phyloP scores from a whole-genome alignment of 495 filamentous ascomycete species.

The Lophiotrema nucula region DNA sequence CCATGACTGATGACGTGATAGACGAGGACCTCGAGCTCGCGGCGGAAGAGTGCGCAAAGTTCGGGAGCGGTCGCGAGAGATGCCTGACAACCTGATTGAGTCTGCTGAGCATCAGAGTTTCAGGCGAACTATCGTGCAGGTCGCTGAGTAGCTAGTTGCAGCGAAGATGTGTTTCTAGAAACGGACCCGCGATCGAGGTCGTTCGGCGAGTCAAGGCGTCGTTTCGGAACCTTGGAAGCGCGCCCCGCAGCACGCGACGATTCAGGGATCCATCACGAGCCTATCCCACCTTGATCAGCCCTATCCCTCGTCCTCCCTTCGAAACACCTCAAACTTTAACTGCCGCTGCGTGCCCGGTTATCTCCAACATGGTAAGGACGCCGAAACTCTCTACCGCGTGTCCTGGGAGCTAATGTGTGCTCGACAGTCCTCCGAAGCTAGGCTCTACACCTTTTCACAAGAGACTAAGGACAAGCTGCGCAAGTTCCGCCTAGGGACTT shows the following conservation, averaged over 20 bases:
- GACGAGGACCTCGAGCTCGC: conserved; percentile 27
- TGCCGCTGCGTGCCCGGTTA: neutral
- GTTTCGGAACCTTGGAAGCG: conserved; percentile 2
- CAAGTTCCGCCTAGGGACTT: conserved; percentile 90
- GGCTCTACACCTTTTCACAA: conserved; percentile 88
- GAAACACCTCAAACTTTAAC: conserved; percentile 15
- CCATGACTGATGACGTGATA: conserved; percentile 38
- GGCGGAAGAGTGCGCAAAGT: conserved; percentile 52
- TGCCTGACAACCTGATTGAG: conserved; percentile 72
- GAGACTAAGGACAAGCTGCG: conserved; percentile 82
- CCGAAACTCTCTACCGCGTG: neutral
- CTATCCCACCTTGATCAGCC: conserved; percentile 14
- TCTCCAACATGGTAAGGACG: conserved; percentile 7
- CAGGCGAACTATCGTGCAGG: neutral
- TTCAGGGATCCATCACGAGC: neutral
- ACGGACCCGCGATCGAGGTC: neutral
- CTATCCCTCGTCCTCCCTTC: neutral
- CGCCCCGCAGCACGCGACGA: conserved; percentile 17
- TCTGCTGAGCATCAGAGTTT: conserved; percentile 65
- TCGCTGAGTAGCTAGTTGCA: conserved; percentile 26
- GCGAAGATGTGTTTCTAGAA: neutral
- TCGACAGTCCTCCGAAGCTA: conserved; percentile 70
- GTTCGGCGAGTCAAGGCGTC: neutral
- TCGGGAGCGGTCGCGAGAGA: conserved; percentile 61
- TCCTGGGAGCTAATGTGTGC: conserved; percentile 3